Percentiles rank a stretch among this genome's conserved stretches.
These are phyloP conservation scores for Boechera retrofracta DNA, from an alignment of 345 rosid genomes.

Conservation along the genomic window DNA sequence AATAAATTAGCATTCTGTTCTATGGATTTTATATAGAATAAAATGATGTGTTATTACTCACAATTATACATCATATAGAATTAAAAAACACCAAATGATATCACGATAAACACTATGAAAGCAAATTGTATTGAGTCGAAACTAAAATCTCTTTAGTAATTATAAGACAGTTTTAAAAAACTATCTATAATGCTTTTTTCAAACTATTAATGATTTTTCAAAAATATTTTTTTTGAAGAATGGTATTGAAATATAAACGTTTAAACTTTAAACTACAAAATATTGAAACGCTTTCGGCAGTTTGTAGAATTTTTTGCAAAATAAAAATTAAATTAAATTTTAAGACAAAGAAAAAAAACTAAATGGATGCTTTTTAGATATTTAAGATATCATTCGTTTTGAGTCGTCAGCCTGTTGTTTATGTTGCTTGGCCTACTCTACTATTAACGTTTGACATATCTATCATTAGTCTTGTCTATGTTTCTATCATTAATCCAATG, in stretches of 20 bases:
- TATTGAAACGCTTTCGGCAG: background rate
- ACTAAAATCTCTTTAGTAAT: too few relatives aligned
- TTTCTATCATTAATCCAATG: conserved; percentile 1
- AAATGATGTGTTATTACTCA: too few relatives aligned
- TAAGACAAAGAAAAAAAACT: background rate
- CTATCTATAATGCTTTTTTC: too few relatives aligned
- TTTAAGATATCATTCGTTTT: background rate
- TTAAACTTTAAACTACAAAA: background rate
- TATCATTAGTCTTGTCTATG: conserved; percentile 10
- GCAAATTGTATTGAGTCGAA: background rate
- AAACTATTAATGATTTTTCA: too few relatives aligned
- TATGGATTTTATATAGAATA: too few relatives aligned
- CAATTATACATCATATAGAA: too few relatives aligned
- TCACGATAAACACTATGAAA: too few relatives aligned
- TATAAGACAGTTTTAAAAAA: background rate
- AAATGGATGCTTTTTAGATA: background rate
- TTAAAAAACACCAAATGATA: too few relatives aligned
- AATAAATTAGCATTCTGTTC: too few relatives aligned
- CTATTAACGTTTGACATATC: background rate
- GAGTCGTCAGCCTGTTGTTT: background rate
- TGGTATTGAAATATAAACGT: too few relatives aligned
- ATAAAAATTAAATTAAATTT: too few relatives aligned
- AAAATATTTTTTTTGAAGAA: too few relatives aligned
- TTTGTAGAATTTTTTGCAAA: background rate
- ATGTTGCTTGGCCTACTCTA: conserved; percentile 1